These are phyloP conservation scores for Fraxinus nigra DNA, from an alignment of 305 asterid genomes.

Conservation along the genomic window DNA sequence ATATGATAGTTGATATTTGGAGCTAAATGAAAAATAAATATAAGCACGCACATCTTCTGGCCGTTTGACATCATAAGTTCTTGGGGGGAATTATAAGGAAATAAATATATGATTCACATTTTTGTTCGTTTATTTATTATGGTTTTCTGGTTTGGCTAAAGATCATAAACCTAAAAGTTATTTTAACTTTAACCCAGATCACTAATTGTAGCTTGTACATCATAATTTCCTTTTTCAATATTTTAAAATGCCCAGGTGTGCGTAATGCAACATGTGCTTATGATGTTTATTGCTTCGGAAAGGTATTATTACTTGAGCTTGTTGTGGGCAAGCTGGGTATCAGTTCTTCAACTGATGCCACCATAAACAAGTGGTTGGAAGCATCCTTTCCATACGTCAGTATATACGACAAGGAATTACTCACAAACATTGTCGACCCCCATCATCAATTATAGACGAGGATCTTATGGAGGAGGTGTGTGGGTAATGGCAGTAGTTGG, in stretches of 20 bases:
- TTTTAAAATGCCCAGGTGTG: constrained; percentile 38
- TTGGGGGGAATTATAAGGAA: neutral
- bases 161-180: neutral
- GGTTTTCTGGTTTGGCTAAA: neutral
- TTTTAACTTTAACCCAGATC: neutral
- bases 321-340: constrained; percentile 81
- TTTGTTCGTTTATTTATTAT: neutral
- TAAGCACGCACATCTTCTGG: neutral
- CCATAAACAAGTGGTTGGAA: constrained; percentile 63
- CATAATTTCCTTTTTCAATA: neutral
- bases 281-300: constrained; percentile 84
- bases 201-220: neutral
- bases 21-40: too few species aligned
- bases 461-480: constrained; percentile 39
- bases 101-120: neutral
- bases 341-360: constrained; percentile 58
- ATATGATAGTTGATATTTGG: too few species aligned
- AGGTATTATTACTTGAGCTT: constrained; percentile 64
- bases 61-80: neutral
- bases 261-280: constrained; percentile 61
- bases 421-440: constrained; percentile 66
- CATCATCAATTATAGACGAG: constrained; percentile 65
- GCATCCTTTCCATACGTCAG: constrained; percentile 58
- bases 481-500: constrained; percentile 59
- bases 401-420: constrained; percentile 73